A percentile compares a stretch with the other conserved stretches of the same genome.
Conservation (phyloP, 305 asterid genomes). For the Solanum hybrid region DNA sequence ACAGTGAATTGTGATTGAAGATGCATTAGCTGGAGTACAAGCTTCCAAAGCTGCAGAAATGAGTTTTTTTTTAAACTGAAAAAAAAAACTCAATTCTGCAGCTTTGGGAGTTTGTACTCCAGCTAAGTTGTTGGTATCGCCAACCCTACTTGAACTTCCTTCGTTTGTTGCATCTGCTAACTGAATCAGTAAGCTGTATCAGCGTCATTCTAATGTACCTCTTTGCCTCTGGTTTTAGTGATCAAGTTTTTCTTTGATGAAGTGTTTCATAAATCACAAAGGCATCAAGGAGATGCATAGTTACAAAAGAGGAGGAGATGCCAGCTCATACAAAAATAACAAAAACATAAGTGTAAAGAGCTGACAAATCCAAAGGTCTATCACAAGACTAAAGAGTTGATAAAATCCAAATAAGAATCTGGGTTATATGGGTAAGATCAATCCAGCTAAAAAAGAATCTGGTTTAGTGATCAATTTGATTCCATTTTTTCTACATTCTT, state of each 20-base stretch:
- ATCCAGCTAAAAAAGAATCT: too few relatives aligned
- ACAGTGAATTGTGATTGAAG: slow-evolving; percentile 97
- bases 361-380: background rate
- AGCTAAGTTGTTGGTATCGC: too few relatives aligned
- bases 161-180: background rate
- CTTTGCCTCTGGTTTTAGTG: background rate
- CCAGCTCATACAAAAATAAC: background rate
- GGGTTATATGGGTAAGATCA: too few relatives aligned
- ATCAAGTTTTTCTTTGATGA: background rate
- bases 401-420: too few relatives aligned
- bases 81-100: too few relatives aligned
- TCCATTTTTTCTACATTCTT: background rate
- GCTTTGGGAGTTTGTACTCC: too few relatives aligned
- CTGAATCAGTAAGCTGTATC: background rate
- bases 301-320: background rate
- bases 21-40: slow-evolving; percentile 94
- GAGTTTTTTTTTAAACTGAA: slow-evolving; percentile 21
- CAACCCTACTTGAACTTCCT: background rate
- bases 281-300: background rate
- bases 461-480: background rate
- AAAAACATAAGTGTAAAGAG: background rate
- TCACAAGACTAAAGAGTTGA: background rate
- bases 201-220: background rate
- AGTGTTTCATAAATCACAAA: background rate
- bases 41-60: slow-evolving; percentile 91